A percentile compares a stretch with the other conserved stretches of the same genome.
Evolutionary conservation across 2,329 filamentous ascomycete species (phyloP).

Genomic region (Talaromyces sp.): DNA sequence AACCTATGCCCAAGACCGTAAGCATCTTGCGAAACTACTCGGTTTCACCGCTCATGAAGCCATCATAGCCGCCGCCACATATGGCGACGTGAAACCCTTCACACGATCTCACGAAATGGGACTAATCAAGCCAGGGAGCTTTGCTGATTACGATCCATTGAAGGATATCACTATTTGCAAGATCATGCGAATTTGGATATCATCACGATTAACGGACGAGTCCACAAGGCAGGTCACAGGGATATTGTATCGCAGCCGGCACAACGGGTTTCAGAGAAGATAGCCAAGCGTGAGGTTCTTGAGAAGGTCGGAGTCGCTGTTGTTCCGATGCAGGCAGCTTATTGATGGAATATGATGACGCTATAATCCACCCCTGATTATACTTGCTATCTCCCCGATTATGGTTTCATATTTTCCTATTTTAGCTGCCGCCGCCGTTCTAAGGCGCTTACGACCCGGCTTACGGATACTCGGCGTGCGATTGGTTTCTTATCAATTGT

Average conservation of each 20-base stretch:
- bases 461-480: background rate
- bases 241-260: background rate
- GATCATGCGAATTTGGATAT: constrained; percentile 44
- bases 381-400: background rate
- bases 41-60: constrained; percentile 45
- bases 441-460: background rate
- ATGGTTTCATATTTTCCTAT: background rate
- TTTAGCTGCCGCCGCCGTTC: background rate
- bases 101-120: constrained; percentile 38
- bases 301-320: background rate
- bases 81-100: constrained; percentile 40
- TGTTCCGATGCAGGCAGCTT: background rate
- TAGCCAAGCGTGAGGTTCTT: background rate
- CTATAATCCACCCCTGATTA: background rate
- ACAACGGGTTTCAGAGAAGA: background rate
- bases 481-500: background rate
- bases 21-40: constrained; percentile 46
- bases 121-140: constrained; percentile 42
- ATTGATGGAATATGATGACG: background rate
- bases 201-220: constrained; percentile 48
- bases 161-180: constrained; percentile 43
- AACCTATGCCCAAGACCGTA: constrained; percentile 47
- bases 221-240: constrained; percentile 36
- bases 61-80: constrained; percentile 45
- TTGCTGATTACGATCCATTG: constrained; percentile 44